Evolutionary conservation across 208 protist species (phyloP), one percentile per base, ranked within the genome.

Genomic region (Novymonas esmeraldas): DNA sequence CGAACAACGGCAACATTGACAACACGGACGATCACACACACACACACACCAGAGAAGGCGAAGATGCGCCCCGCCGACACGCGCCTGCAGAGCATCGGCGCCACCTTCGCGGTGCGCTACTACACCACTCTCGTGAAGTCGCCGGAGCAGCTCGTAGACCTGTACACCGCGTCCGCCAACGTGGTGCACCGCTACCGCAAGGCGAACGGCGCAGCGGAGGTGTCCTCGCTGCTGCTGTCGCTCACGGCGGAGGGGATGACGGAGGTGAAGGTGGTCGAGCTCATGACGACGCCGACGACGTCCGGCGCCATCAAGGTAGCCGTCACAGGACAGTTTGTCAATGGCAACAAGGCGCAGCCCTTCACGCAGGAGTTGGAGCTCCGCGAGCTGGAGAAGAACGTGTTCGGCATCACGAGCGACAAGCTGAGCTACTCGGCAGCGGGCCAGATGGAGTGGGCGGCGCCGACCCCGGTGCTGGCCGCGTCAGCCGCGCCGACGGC

Each of bases 311-410:
- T 88, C 36, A 68, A 70, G 24, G 67, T 89, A 22, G 63, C 61
- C 6, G 72, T 91, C 31, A 74, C 50, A 4, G 87, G 87, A 5
- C 18, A 62, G 18, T 51, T 85, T 7, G n/a, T 64, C 59, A 22
- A 29, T 42, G 1, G 6, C 10, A 36, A 52, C 10, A 54, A 18
- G 11, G 33, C 56, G 34, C 78, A 82, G 44, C 36, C 67, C 33
- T 94, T 94, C 61, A 79, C 72, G 3, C 85, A 94, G 68, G 78
- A 83, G 56, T 70, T 90, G 50, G 78, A 84, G 54, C 63, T 94
- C 54, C 77, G 70, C 26, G 81, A 94, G 74, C 62, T 84, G 55
- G 42, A 61, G 41, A 41, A 49, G 26, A 75, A 81, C 16, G 76
- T 58, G 44, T 92, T 82, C 75, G 81, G 70, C 42, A 84, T 94